Base-by-base conservation (phyloP, 2,329 filamentous ascomycete genomes). In the Penicillium sp. region DNA sequence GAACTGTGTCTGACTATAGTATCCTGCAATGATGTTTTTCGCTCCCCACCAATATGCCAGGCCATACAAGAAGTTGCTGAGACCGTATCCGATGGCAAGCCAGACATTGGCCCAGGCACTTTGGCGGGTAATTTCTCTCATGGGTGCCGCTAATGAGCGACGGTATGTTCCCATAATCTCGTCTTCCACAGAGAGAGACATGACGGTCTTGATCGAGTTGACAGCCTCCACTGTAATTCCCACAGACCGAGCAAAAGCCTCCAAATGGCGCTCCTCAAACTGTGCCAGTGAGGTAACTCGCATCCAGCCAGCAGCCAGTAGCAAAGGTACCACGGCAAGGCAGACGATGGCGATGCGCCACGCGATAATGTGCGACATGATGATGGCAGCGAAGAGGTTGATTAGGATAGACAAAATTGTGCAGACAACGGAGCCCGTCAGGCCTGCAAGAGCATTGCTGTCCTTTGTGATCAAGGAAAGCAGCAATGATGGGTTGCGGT, bases 21-120 rank as follows among this genome's bases (percentile, higher is more conserved):
- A 73, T 7, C 87, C 87, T 35, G 80, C 78, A 48, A 85, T 81
- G 56, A 91, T 88, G 58, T 85, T 82, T 61, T 82, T 86, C 0
- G 87, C 81, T 2, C 88, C 88, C 87, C 88, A 91, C 86, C 88
- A 91, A 71, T 90, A 91, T 0, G 87, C 86, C 51, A 91, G 81
- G 0, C 86, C 86, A 65, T 91, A 89, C 29, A 90, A 82, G 46
- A 89, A 78, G 64, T 86, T 87, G 23, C 84, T 81, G 4, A 75
- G 52, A 44, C 68, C 67, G 44, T 74, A 75, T 2, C 72, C 70
- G 44, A 77, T 69, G 3, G 76, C 75, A 42, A 77, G 68, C 68
- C 74, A 77, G 21, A 78, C 63, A 60, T 72, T 77, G 9, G 74
- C 71, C 42, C 77, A 74, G 31, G 79, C 62, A 29, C 76, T 79